phyloP scores from a whole-genome alignment of 75 land plant genomes.

The Pinus taeda region DNA sequence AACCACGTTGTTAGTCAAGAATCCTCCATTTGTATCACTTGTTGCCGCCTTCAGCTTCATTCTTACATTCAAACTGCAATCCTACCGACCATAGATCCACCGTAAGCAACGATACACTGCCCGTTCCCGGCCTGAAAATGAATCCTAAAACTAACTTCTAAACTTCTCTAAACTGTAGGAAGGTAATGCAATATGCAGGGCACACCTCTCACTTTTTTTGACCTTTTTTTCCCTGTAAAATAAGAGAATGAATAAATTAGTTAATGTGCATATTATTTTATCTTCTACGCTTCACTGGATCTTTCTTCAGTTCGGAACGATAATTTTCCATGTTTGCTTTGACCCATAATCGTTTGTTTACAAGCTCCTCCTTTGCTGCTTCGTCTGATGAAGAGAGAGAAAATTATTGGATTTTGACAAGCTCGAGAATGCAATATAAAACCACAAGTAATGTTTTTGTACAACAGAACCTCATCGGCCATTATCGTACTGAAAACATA shows the following conservation, averaged over 20 bases:
- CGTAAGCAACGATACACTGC: no score
- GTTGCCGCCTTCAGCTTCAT: no score
- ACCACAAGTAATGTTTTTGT: neutral
- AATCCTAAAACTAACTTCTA: no score
- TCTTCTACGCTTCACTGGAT: constrained; percentile 63
- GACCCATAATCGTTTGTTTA: constrained; percentile 69
- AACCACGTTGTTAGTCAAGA: no score
- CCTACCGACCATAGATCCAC: no score
- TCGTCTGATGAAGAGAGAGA: constrained; percentile 44
- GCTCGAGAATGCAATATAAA: neutral
- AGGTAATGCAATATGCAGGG: neutral
- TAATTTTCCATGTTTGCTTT: constrained; percentile 70
- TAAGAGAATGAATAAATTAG: neutral
- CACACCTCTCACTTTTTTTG: neutral
- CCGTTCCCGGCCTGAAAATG: no score
- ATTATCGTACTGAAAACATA: neutral
- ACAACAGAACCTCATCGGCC: neutral
- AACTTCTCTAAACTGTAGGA: no score
- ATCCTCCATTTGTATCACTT: no score
- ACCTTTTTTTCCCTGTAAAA: neutral
- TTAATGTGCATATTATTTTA: constrained; percentile 20
- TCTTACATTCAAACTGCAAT: no score
- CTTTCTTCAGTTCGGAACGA: constrained; percentile 67
- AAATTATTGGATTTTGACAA: neutral
- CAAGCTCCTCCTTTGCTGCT: constrained; percentile 55